Conservation (phyloP, 306 rosid genomes). For the Chamaecrista fasciculata region DNA sequence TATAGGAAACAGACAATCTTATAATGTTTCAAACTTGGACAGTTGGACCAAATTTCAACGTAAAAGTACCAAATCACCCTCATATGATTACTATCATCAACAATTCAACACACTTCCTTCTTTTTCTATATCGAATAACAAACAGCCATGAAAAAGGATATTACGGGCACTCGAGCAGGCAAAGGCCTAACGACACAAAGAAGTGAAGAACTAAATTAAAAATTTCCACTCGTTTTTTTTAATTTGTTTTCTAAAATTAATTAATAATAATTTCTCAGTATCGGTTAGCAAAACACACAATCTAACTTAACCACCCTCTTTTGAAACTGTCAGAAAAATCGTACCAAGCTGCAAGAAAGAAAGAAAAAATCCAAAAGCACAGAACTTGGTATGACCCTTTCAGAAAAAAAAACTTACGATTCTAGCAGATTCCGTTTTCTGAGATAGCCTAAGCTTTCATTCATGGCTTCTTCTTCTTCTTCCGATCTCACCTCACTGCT, state of each 20-base stretch:
- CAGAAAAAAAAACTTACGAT: conserved; percentile 15
- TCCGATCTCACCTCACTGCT: conserved; percentile 34
- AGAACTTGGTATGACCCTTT: conserved; percentile 29
- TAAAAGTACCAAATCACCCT: conserved; percentile 26
- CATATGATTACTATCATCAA: too few species aligned
- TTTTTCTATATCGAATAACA: too few species aligned
- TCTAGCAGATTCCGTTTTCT: conserved; percentile 17
- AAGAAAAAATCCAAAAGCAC: conserved; percentile 35
- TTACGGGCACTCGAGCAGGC: too few species aligned
- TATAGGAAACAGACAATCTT: conserved; percentile 11
- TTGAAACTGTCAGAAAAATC: conserved; percentile 69
- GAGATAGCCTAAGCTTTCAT: neutral
- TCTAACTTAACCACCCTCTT: conserved; percentile 37
- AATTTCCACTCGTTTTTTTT: too few species aligned
- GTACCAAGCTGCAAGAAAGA: too few species aligned
- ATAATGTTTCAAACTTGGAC: conserved; percentile 29
- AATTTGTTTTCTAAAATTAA: too few species aligned
- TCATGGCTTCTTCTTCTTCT: conserved; percentile 27
- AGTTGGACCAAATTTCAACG: conserved; percentile 26
- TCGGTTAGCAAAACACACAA: too few species aligned
- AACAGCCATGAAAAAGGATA: too few species aligned
- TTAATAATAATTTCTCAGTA: too few species aligned
- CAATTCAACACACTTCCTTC: too few species aligned
- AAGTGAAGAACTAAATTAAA: too few species aligned
- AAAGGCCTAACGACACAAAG: too few species aligned